A percentile compares a stretch with the other conserved stretches of the same genome.
These are phyloP conservation scores for Diddensiella transvaalensis DNA, from an alignment of 805 yeast genomes.

Conservation along the genomic window DNA sequence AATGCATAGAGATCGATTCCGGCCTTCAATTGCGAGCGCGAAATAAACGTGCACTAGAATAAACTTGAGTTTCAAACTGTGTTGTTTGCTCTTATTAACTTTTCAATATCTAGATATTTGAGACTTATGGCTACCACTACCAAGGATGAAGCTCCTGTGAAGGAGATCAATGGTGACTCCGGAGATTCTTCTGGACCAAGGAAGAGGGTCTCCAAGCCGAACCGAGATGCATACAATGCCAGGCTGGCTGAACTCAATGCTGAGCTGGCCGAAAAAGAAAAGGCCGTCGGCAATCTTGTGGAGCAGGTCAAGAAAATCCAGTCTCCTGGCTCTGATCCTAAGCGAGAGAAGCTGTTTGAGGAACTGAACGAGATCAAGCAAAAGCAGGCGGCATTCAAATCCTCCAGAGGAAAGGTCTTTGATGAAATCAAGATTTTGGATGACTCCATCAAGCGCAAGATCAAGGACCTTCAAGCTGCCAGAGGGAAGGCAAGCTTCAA, in stretches of 20 bases:
- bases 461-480: conserved; percentile 66
- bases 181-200: conserved; percentile 4
- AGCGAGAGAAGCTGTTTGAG: conserved; percentile 52
- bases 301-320: conserved; percentile 24
- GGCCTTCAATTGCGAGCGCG: too few species aligned
- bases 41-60: too few species aligned
- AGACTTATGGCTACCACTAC: conserved; percentile 4
- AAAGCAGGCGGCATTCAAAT: conserved; percentile 44
- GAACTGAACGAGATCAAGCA: conserved; percentile 45
- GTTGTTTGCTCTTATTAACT: too few species aligned
- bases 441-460: conserved; percentile 65
- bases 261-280: conserved; percentile 28
- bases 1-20: too few species aligned
- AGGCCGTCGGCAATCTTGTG: conserved; percentile 25
- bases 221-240: conserved; percentile 29
- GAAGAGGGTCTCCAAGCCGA: conserved; percentile 24
- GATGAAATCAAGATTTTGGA: conserved; percentile 74
- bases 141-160: background rate
- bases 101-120: background rate
- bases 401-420: conserved; percentile 41
- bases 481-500: conserved; percentile 66
- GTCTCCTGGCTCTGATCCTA: conserved; percentile 34
- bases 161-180: background rate
- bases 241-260: conserved; percentile 28
- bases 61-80: too few species aligned